Percentiles rank a stretch among this genome's conserved stretches.
Evolutionary conservation across 2,329 filamentous ascomycete genomes (phyloP).

Genomic region (Hansfordia pulvinata): DNA sequence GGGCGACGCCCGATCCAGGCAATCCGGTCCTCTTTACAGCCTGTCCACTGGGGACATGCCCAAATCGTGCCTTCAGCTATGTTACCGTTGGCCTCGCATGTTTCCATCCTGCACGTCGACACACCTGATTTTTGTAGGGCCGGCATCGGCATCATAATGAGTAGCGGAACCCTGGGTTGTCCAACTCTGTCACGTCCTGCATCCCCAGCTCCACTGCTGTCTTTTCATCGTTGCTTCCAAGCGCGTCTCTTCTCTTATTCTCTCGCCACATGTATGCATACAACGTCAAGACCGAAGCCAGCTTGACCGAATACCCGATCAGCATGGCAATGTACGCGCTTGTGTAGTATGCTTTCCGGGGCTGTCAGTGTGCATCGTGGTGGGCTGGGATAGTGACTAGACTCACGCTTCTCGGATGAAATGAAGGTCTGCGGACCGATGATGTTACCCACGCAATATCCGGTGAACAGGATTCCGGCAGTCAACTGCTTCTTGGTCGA

Average conservation of each 20-base stretch:
- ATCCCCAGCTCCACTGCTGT: slow-evolving; percentile 16
- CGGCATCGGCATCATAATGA: too few species aligned
- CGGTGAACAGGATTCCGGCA: slow-evolving; percentile 14
- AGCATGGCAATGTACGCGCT: slow-evolving; percentile 19
- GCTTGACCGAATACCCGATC: slow-evolving; percentile 15
- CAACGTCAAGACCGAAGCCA: slow-evolving; percentile 11
- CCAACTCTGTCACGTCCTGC: slow-evolving; percentile 16
- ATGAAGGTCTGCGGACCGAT: slow-evolving; percentile 18
- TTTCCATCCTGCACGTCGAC: too few species aligned
- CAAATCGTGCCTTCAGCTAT: too few species aligned
- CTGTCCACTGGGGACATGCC: too few species aligned
- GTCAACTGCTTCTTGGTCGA: slow-evolving; percentile 19
- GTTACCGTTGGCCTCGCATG: too few species aligned
- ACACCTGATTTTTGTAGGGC: too few species aligned
- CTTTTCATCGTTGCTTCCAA: slow-evolving; percentile 11
- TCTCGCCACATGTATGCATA: slow-evolving; percentile 16
- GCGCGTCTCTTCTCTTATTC: slow-evolving; percentile 16
- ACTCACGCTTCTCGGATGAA: slow-evolving; percentile 11
- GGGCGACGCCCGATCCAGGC: too few species aligned
- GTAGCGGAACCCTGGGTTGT: slow-evolving; percentile 17
- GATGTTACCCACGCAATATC: slow-evolving; percentile 18
- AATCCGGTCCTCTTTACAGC: too few species aligned
- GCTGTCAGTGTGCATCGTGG: not conserved
- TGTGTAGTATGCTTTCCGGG: slow-evolving; percentile 11
- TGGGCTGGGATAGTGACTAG: not conserved